Evolutionary conservation across 1,284 basidiomycete species (phyloP).

Genomic region (Exobasidium rhododendri): DNA sequence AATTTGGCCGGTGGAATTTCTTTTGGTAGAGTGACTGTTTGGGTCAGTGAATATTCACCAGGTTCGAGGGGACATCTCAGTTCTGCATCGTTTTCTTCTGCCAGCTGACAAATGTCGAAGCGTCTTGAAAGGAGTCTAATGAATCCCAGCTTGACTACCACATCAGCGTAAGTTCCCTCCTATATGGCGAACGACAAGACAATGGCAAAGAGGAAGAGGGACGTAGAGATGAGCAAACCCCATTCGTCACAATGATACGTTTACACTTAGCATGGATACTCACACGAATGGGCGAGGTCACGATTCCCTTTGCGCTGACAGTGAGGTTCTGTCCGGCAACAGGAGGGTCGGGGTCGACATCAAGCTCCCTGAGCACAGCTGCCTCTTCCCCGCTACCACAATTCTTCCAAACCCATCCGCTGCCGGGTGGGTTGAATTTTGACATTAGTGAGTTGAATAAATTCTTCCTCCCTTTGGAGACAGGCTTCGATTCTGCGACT

Average conservation of each 20-base stretch:
- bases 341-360: slow-evolving; percentile 50
- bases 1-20: slow-evolving; percentile 69
- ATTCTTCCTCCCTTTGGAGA: not conserved
- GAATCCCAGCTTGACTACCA: slow-evolving; percentile 49
- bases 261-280: no score
- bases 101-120: slow-evolving; percentile 48
- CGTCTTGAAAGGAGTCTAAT: slow-evolving; percentile 41
- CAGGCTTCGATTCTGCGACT: not conserved
- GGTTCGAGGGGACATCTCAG: slow-evolving; percentile 47
- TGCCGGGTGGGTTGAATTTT: slow-evolving; percentile 11
- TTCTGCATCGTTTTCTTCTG: slow-evolving; percentile 41
- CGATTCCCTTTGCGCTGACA: slow-evolving; percentile 38
- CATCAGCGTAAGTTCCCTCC: slow-evolving; percentile 46
- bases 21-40: slow-evolving; percentile 46
- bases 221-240: no score
- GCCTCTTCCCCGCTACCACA: slow-evolving; percentile 37
- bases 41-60: slow-evolving; percentile 43
- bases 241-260: no score
- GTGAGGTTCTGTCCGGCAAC: slow-evolving; percentile 48
- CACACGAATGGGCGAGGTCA: slow-evolving; percentile 37
- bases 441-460: not conserved
- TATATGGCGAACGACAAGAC: no score
- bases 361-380: slow-evolving; percentile 38
- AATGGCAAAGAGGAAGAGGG: not conserved
- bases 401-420: slow-evolving; percentile 44